These are phyloP conservation scores for Luvunga scandens DNA, from an alignment of 345 rosid species.

Conservation along the genomic window DNA sequence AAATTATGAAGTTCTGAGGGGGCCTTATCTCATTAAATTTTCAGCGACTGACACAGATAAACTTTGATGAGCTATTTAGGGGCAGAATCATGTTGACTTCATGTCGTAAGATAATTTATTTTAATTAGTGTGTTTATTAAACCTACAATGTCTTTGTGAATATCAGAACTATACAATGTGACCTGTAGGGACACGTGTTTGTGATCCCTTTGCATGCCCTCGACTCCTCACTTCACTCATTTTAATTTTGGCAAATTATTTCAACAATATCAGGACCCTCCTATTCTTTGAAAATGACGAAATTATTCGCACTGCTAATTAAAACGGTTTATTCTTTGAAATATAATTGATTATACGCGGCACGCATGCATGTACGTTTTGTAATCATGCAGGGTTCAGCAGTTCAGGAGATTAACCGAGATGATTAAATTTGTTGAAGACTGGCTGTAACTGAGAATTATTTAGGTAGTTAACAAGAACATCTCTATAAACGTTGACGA, in stretches of 20 bases:
- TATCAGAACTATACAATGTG: not conserved
- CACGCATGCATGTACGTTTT: not conserved
- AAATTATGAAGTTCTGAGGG: not conserved
- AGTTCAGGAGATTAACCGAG: not conserved
- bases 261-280: not conserved
- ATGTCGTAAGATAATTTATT: conserved; percentile 17
- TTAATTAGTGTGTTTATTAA: not conserved
- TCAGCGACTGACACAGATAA: not conserved
- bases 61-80: not conserved
- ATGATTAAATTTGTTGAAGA: not conserved
- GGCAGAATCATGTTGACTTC: conserved; percentile 19
- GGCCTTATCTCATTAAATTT: conserved; percentile 3
- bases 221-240: not conserved
- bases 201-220: not conserved
- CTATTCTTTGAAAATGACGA: not conserved
- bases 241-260: not conserved
- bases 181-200: conserved; percentile 11
- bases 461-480: not conserved
- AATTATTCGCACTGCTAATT: not conserved
- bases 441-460: not conserved
- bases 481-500: not conserved
- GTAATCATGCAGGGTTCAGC: not conserved
- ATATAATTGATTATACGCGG: too few species aligned
- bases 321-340: not conserved
- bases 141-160: not conserved